These are phyloP conservation scores for Amaranthus cruentus DNA, from an alignment of 148 eudicot genomes.

Conservation along the genomic window DNA sequence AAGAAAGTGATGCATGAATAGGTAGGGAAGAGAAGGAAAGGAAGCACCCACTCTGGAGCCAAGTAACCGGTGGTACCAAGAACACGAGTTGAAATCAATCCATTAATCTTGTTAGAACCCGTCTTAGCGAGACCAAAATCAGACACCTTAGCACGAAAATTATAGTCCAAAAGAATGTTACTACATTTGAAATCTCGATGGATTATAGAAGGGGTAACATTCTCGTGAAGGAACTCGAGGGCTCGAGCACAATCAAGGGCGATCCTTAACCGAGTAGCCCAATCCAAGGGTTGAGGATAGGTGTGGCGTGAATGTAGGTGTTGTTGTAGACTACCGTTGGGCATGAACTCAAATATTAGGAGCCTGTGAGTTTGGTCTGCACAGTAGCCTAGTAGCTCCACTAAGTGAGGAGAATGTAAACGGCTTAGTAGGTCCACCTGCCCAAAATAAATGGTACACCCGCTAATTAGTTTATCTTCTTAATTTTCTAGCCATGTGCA, in stretches of 20 bases:
- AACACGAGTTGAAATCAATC: conserved; percentile 80
- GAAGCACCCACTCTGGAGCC: conserved; percentile 86
- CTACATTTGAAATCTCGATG: conserved; percentile 85
- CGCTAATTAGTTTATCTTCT: neutral
- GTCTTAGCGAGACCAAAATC: conserved; percentile 85
- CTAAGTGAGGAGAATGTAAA: conserved; percentile 59
- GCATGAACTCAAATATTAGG: conserved; percentile 73
- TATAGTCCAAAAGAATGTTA: conserved; percentile 65
- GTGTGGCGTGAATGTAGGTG: conserved; percentile 46
- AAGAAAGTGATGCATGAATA: conserved; percentile 27
- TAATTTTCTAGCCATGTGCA: conserved; percentile 22
- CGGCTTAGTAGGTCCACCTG: conserved; percentile 93
- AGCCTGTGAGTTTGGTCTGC: conserved; percentile 85
- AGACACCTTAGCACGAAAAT: conserved; percentile 75
- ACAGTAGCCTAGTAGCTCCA: conserved; percentile 81
- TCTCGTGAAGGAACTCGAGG: conserved; percentile 85
- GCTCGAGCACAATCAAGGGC: conserved; percentile 97
- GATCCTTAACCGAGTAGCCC: conserved; percentile 69
- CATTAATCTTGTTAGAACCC: conserved; percentile 86
- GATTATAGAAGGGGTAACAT: conserved; percentile 65
- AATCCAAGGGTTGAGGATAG: conserved; percentile 43
- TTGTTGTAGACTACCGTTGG: conserved; percentile 61
- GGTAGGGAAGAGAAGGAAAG: conserved; percentile 3
- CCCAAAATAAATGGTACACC: conserved; percentile 12
- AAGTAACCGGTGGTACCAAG: conserved; percentile 93